Evolutionary conservation across 371 early-diverging fungal species (phyloP).

Genomic region (Mortierella sp.): DNA sequence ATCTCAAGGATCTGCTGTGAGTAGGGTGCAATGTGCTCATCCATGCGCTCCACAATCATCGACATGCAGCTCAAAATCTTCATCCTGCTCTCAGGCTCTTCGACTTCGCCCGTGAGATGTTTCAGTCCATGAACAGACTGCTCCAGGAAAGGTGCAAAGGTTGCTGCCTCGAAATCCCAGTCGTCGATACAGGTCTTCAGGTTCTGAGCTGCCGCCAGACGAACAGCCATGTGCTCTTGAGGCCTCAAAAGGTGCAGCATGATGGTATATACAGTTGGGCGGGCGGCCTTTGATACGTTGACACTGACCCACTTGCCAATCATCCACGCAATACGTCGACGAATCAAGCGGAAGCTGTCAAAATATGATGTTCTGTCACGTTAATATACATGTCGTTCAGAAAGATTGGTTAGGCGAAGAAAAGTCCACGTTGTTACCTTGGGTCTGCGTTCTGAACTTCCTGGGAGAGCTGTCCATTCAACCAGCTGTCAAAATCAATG

Average conservation of each 20-base stretch:
- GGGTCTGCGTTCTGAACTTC: conserved; percentile 69
- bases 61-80: conserved; percentile 81
- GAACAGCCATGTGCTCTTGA: conserved; percentile 84
- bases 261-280: conserved; percentile 77
- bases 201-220: conserved; percentile 83
- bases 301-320: conserved; percentile 91
- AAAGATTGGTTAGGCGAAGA: not conserved
- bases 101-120: conserved; percentile 72
- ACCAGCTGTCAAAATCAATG: conserved; percentile 87
- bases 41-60: conserved; percentile 84
- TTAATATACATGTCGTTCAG: not conserved
- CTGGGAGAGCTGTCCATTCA: conserved; percentile 67
- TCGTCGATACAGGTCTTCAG: conserved; percentile 82
- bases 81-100: conserved; percentile 85
- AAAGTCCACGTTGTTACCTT: conserved; percentile 47
- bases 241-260: conserved; percentile 77
- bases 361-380: not conserved
- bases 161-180: conserved; percentile 87
- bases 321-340: conserved; percentile 86
- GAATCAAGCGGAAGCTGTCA: conserved; percentile 70
- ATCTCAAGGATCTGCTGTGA: conserved; percentile 78
- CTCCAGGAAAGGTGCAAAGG: conserved; percentile 81
- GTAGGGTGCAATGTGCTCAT: conserved; percentile 79
- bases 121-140: conserved; percentile 70
- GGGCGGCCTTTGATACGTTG: conserved; percentile 75